phyloP scores from a whole-genome alignment of 345 rosid species.

The Lepidium africanum region DNA sequence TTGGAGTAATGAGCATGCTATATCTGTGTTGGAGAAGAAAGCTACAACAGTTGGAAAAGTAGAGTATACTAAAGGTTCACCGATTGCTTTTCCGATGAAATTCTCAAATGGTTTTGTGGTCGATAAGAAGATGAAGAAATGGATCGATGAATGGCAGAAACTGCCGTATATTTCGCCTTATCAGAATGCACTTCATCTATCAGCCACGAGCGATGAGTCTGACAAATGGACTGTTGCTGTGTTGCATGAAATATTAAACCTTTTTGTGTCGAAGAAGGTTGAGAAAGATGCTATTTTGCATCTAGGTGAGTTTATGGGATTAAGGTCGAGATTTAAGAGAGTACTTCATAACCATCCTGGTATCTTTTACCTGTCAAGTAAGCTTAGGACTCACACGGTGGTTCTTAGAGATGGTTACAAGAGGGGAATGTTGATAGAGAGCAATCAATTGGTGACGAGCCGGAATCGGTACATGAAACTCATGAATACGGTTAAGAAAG shows the following conservation, averaged over 20 bases:
- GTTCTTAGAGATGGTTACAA: constrained; percentile 69
- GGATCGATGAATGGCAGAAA: constrained; percentile 81
- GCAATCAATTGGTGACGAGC: constrained; percentile 43
- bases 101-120: constrained; percentile 54
- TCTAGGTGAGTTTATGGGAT: constrained; percentile 63
- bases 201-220: constrained; percentile 57
- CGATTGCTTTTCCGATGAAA: constrained; percentile 53
- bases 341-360: constrained; percentile 70
- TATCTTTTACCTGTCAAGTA: constrained; percentile 64
- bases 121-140: constrained; percentile 71
- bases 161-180: constrained; percentile 80
- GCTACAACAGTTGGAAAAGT: constrained; percentile 22
- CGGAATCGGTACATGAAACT: constrained; percentile 71
- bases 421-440: constrained; percentile 64
- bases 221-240: constrained; percentile 74
- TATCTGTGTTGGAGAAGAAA: constrained; percentile 58
- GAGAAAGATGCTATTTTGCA: constrained; percentile 53
- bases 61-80: constrained; percentile 34
- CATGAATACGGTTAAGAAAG: constrained; percentile 53
- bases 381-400: constrained; percentile 62
- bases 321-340: constrained; percentile 83
- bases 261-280: constrained; percentile 63
- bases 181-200: constrained; percentile 50
- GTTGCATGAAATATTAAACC: constrained; percentile 72
- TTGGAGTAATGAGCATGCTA: constrained; percentile 60